A percentile compares a stretch with the other conserved stretches of the same genome.
phyloP scores from a whole-genome alignment of 805 yeast species.

The Saccharomycodes ludwigii region DNA sequence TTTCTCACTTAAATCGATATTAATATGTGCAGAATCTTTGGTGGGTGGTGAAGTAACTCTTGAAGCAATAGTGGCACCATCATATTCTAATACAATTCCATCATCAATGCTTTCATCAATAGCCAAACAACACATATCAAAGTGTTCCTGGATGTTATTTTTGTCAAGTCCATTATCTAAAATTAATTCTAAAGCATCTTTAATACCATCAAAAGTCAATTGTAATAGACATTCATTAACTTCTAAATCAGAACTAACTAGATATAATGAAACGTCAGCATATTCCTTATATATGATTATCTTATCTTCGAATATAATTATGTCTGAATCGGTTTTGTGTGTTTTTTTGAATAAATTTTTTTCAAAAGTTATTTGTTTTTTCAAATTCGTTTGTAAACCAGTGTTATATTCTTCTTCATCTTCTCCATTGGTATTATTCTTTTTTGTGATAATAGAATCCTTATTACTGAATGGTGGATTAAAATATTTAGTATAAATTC shows the following conservation, averaged over 20 bases:
- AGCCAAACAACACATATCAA: constrained; percentile 75
- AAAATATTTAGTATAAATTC: constrained; percentile 81
- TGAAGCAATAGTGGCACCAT: constrained; percentile 73
- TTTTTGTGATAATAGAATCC: constrained; percentile 11
- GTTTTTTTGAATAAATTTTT: constrained; percentile 58
- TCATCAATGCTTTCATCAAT: constrained; percentile 90
- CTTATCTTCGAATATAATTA: constrained; percentile 66
- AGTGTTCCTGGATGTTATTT: constrained; percentile 64
- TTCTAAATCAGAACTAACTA: constrained; percentile 54
- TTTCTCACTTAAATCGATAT: constrained; percentile 58
- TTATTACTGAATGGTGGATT: constrained; percentile 41
- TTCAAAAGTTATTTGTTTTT: constrained; percentile 72
- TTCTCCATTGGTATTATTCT: constrained; percentile 10
- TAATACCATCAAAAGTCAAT: constrained; percentile 63
- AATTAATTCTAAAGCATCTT: constrained; percentile 70
- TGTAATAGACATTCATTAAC: constrained; percentile 80
- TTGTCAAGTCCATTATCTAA: constrained; percentile 53
- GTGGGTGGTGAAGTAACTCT: constrained; percentile 84
- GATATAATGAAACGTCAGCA: constrained; percentile 58
- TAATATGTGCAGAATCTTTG: constrained; percentile 45
- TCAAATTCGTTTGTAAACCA: constrained; percentile 28
- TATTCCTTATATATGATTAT: constrained; percentile 79
- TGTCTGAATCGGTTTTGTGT: constrained; percentile 69
- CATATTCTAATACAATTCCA: constrained; percentile 85
- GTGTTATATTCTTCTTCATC: no score